phyloP scores from a whole-genome alignment of 805 yeast species.

The Spathaspora boniae region DNA sequence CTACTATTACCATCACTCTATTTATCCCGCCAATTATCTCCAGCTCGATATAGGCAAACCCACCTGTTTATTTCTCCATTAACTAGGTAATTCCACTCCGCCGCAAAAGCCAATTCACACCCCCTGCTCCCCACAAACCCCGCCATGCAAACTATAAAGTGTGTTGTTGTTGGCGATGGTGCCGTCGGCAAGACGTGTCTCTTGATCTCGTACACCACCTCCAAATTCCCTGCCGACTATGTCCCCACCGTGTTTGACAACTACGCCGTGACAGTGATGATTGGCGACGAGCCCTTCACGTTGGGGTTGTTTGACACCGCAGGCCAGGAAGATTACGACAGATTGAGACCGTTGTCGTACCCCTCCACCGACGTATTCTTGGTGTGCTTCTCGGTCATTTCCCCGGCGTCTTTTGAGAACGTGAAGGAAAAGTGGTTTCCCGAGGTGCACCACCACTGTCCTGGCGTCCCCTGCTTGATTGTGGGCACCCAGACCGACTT shows the following conservation, averaged over 20 bases:
- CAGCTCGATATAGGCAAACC: too few species aligned
- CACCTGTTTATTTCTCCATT: neutral
- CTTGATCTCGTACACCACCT: constrained; percentile 91
- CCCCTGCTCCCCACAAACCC: neutral
- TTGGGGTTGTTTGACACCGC: constrained; percentile 98
- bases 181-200: constrained; percentile 98
- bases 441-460: constrained; percentile 93
- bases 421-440: constrained; percentile 99
- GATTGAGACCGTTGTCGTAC: constrained; percentile 92
- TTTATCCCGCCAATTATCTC: too few species aligned
- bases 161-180: constrained; percentile 99
- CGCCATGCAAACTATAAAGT: constrained; percentile 65
- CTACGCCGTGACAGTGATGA: constrained; percentile 91
- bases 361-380: constrained; percentile 97
- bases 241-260: constrained; percentile 98
- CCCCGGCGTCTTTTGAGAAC: constrained; percentile 96
- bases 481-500: constrained; percentile 97
- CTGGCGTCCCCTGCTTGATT: constrained; percentile 95
- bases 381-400: constrained; percentile 93
- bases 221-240: constrained; percentile 96
- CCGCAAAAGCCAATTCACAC: neutral
- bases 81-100: neutral
- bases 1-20: too few species aligned
- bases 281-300: constrained; percentile 97
- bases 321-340: constrained; percentile 98